Base-by-base conservation (phyloP, 768 basidiomycete genomes). In the Collybia mongolica region DNA sequence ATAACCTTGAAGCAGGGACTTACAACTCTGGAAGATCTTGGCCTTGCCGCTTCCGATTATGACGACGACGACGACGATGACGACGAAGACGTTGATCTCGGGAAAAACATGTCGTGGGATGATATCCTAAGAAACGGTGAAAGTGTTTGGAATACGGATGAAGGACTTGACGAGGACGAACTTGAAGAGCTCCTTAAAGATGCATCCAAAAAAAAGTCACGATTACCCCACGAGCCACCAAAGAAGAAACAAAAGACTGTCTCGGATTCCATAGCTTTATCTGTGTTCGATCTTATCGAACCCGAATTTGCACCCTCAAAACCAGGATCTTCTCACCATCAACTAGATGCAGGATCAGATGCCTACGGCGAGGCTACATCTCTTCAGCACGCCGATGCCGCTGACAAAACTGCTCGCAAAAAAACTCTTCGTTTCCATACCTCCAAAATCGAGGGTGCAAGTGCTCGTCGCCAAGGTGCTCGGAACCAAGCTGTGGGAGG, bases 351-450 rank as follows among this genome's bases (percentile, higher is more conserved):
- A 14, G 63, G 63, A 19, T 66, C 55, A 7, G 73, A 87, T 58
- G 75, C 81, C 2, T 92, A 81, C 56, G 91, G 94, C 46, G 97
- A 98, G 61, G 75, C 82, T 3, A 81, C 80, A 1, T 65, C 78
- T 14, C 77, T 98, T 15, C 76, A 80, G 50, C 70, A 78, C 28
- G 81, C 82, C 8, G 96, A 98, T 57, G 80, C 85, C 18, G 79
- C 77, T 5, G 96, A 98, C 72, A 97, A 97, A 65, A 80, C 74
- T 17, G 84, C 88, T 3, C 83, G 88, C 49, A 87, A 83, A 57
- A 88, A 88, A 56, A 82, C 90, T 6, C 79, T 98, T 26, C 86
- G 89, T 29, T 99, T 98, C 83, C 91, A 98, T 68, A 93, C 93
- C 4, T 81, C 90, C 47, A 90, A 88, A 64, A 95, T 99, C 60